Conservation (phyloP, 371 early-diverging fungal genomes). For the Choanephora cucurbitarum region DNA sequence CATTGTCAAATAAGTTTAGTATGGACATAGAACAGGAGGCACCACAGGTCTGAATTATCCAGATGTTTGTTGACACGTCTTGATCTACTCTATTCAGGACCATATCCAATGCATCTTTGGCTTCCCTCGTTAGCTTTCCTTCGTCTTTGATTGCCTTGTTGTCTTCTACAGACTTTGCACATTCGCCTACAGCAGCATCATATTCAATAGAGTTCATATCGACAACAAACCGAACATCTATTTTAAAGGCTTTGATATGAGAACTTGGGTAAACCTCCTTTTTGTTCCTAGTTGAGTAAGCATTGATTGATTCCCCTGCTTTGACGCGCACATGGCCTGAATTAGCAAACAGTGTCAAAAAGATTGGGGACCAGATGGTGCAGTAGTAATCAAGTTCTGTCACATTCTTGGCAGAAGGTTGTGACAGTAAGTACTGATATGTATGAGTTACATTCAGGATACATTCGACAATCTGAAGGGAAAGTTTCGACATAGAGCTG, state of each 20-base stretch:
- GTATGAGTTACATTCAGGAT: background rate
- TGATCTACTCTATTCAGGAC: too few species aligned
- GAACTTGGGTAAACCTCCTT: constrained; percentile 1
- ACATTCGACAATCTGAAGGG: background rate
- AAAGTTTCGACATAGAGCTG: background rate
- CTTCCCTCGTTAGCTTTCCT: constrained; percentile 12
- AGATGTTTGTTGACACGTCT: background rate
- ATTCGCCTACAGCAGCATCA: constrained; percentile 6
- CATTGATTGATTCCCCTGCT: constrained; percentile 7
- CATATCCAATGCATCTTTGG: constrained; percentile 9
- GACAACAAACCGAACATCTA: constrained; percentile 12
- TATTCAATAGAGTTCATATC: constrained; percentile 1
- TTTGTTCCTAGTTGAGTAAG: background rate
- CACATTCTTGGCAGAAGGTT: background rate
- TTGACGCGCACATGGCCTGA: constrained; percentile 3
- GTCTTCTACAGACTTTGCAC: constrained; percentile 1
- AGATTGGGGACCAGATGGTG: constrained; percentile 1
- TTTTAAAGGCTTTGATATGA: constrained; percentile 6
- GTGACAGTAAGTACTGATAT: background rate
- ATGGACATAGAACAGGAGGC: constrained; percentile 3
- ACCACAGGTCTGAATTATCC: constrained; percentile 6
- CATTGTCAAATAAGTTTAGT: constrained; percentile 1
- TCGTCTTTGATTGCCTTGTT: constrained; percentile 14
- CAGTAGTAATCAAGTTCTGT: constrained; percentile 8
- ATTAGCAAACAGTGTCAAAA: constrained; percentile 8